These are phyloP conservation scores for Kwoniella shandongensis DNA, from an alignment of 768 basidiomycete species.

Conservation along the genomic window DNA sequence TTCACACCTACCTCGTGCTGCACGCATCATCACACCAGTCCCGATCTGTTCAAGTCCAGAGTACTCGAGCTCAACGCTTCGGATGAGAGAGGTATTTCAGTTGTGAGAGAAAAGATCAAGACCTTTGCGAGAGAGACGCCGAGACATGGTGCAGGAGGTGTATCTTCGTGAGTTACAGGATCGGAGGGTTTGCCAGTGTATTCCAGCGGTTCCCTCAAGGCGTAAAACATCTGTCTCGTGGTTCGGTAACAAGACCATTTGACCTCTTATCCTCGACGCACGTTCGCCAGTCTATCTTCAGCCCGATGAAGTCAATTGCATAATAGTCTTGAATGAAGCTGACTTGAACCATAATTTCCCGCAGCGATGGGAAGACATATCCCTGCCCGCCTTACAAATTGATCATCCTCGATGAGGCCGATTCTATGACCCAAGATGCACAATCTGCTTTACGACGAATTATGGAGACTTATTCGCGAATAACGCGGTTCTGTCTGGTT, in stretches of 20 bases:
- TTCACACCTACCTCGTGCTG: too few species aligned
- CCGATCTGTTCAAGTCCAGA: conserved; percentile 86
- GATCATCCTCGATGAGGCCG: conserved; percentile 96
- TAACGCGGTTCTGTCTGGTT: conserved; percentile 95
- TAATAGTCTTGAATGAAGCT: too few species aligned
- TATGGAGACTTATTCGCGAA: conserved; percentile 98
- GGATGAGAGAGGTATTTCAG: conserved; percentile 93
- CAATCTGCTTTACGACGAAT: conserved; percentile 95
- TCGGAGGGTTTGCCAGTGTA: not conserved
- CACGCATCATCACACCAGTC: conserved; percentile 63
- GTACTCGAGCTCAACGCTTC: conserved; percentile 98
- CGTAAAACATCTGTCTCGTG: too few species aligned
- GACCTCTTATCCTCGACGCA: too few species aligned
- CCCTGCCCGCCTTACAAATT: conserved; percentile 99
- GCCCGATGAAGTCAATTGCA: too few species aligned
- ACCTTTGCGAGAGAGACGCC: conserved; percentile 70
- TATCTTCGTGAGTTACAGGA: conserved; percentile 47
- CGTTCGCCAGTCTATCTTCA: too few species aligned
- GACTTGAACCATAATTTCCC: too few species aligned
- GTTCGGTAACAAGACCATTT: too few species aligned
- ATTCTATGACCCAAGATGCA: conserved; percentile 99
- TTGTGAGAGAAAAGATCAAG: conserved; percentile 98
- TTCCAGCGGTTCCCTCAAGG: too few species aligned
- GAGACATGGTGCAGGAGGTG: conserved; percentile 33
- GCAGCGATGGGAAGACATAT: conserved; percentile 65